A percentile compares a stretch with the other conserved stretches of the same genome.
phyloP scores from a whole-genome alignment of 1,139 yeast genomes.

The Saccharomyces pastorianus region DNA sequence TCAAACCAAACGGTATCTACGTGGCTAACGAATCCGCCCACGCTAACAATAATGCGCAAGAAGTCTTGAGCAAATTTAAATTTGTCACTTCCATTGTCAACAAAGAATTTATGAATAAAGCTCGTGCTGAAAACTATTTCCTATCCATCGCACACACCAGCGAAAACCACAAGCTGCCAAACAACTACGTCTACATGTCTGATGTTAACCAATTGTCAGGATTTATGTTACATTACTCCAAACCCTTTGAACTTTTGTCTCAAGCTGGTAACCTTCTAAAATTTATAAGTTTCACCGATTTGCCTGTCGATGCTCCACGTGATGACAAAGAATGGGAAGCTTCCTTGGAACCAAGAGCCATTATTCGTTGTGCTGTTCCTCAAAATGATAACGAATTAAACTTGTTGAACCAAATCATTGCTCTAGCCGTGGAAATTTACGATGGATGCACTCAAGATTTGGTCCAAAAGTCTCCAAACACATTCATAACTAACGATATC shows the following conservation, averaged over 20 bases:
- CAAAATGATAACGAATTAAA: slow-evolving; percentile 18
- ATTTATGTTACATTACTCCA: slow-evolving; percentile 45
- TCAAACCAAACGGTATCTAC: slow-evolving; percentile 50
- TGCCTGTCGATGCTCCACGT: slow-evolving; percentile 61
- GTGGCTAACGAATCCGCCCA: slow-evolving; percentile 39
- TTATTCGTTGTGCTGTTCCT: slow-evolving; percentile 25
- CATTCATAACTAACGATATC: slow-evolving; percentile 45
- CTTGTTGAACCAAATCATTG: slow-evolving; percentile 28
- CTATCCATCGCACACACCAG: slow-evolving; percentile 77
- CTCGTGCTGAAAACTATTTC: slow-evolving; percentile 70
- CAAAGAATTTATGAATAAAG: slow-evolving; percentile 71
- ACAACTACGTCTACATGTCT: slow-evolving; percentile 77
- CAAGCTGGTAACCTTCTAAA: slow-evolving; percentile 50
- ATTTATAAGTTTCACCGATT: slow-evolving; percentile 75
- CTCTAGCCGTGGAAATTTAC: slow-evolving; percentile 30
- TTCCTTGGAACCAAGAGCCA: slow-evolving; percentile 42
- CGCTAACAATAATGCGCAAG: slow-evolving; percentile 15
- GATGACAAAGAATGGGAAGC: slow-evolving; percentile 31
- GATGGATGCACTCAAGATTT: slow-evolving; percentile 37
- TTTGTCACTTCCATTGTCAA: slow-evolving; percentile 80
- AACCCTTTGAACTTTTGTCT: slow-evolving; percentile 39
- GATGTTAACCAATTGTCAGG: slow-evolving; percentile 80
- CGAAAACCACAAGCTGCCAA: slow-evolving; percentile 59
- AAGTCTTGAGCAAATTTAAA: slow-evolving; percentile 33
- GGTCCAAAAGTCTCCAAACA: slow-evolving; percentile 27